Conservation (phyloP, 2,329 filamentous ascomycete species). For the Scedosporium minutisporum region DNA sequence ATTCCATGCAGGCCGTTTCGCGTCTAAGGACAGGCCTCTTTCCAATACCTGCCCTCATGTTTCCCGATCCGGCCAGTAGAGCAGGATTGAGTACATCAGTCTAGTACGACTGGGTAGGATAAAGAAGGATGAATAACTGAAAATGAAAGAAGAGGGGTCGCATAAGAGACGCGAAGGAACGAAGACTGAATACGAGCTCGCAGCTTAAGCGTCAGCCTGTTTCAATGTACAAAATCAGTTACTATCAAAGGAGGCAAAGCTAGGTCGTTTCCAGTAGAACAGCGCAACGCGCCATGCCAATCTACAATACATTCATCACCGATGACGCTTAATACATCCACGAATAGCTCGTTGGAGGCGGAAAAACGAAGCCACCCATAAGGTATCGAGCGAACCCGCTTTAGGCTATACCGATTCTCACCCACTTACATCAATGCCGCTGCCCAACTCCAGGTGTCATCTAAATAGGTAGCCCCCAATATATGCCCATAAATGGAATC, state of each 20-base stretch:
- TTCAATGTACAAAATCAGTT: not conserved
- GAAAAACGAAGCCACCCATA: too few relatives aligned
- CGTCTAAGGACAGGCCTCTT: too few relatives aligned
- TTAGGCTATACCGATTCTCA: not conserved
- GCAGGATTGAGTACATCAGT: too few relatives aligned
- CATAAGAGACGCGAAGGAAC: too few relatives aligned
- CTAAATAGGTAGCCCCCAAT: not conserved
- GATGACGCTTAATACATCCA: not conserved
- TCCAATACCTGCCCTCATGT: too few relatives aligned
- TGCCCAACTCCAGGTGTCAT: not conserved
- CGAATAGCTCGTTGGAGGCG: not conserved
- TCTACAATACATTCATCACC: not conserved
- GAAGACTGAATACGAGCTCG: not conserved
- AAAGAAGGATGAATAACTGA: too few relatives aligned
- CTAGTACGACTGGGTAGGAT: too few relatives aligned
- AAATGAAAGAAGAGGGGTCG: too few relatives aligned
- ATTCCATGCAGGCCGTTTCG: too few relatives aligned
- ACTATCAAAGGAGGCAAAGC: not conserved
- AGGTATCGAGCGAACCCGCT: not conserved
- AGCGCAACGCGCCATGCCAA: not conserved
- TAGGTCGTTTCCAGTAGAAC: not conserved
- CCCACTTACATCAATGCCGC: slow-evolving; percentile 1
- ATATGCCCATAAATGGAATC: not conserved
- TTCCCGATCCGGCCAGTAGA: too few relatives aligned
- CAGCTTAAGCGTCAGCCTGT: not conserved